A percentile compares a stretch with the other conserved stretches of the same genome.
Conservation (phyloP, 495 filamentous ascomycete species). For the Daldinia vernicosa region DNA sequence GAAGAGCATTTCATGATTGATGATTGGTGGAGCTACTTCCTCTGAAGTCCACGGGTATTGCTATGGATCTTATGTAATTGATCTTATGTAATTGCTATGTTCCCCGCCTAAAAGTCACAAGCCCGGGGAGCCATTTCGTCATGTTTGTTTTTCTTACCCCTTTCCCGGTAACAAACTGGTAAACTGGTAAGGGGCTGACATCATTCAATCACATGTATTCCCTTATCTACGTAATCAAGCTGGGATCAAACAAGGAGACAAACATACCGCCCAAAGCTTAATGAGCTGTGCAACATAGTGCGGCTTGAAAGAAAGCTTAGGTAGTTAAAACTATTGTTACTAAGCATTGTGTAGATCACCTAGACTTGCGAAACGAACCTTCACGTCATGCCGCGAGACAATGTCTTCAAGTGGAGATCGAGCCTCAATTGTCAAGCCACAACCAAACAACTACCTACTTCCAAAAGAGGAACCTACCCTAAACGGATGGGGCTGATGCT, state of each 20-base stretch:
- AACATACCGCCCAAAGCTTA: too few relatives aligned
- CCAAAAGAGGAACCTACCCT: slow-evolving; percentile 35
- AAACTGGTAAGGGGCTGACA: slow-evolving; percentile 23
- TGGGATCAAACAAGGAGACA: background rate
- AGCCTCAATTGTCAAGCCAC: slow-evolving; percentile 39
- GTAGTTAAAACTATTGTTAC: slow-evolving; percentile 5
- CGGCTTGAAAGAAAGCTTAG: background rate
- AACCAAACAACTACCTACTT: slow-evolving; percentile 25
- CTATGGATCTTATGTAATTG: slow-evolving; percentile 5
- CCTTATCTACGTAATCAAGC: slow-evolving; percentile 15
- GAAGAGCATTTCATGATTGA: background rate
- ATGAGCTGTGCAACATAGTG: background rate
- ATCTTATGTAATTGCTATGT: slow-evolving; percentile 5
- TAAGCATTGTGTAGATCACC: slow-evolving; percentile 15
- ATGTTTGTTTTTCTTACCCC: slow-evolving; percentile 20
- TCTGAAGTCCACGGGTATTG: background rate
- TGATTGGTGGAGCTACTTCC: background rate
- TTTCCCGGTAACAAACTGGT: slow-evolving; percentile 11
- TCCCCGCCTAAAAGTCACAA: slow-evolving; percentile 18
- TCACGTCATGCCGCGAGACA: slow-evolving; percentile 26
- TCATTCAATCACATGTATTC: slow-evolving; percentile 28
- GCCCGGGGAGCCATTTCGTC: slow-evolving; percentile 27
- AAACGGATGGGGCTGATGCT: slow-evolving; percentile 33
- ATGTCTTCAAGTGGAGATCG: slow-evolving; percentile 11
- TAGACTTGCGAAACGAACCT: slow-evolving; percentile 20